Conservation (phyloP, 805 yeast species). For the Candida coleopterorum region DNA sequence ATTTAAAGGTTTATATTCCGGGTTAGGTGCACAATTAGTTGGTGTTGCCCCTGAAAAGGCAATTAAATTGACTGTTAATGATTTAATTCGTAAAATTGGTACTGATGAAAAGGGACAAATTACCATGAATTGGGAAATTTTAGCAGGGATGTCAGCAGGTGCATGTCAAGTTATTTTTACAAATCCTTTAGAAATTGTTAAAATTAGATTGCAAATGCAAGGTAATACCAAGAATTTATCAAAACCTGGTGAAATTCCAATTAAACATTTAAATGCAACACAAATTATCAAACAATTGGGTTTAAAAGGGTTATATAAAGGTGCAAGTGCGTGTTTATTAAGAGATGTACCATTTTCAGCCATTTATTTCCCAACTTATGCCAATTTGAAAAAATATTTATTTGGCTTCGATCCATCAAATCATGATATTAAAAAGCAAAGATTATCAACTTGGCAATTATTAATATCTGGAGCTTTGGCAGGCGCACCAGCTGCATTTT, state of each 20-base stretch:
- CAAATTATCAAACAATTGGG: conserved; percentile 78
- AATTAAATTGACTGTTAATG: conserved; percentile 91
- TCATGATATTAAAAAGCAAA: conserved; percentile 50
- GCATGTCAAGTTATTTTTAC: conserved; percentile 95
- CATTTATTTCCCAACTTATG: conserved; percentile 94
- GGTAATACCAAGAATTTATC: conserved; percentile 52
- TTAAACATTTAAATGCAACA: conserved; percentile 50
- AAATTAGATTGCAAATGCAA: conserved; percentile 90
- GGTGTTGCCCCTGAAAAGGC: conserved; percentile 99
- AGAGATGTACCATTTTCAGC: conserved; percentile 97
- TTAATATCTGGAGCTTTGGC: conserved; percentile 88
- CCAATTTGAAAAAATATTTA: conserved; percentile 78
- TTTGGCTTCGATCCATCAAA: conserved; percentile 84
- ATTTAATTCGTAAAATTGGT: conserved; percentile 74
- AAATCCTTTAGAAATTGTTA: conserved; percentile 93
- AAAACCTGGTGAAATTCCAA: conserved; percentile 36
- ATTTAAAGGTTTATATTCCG: conserved; percentile 80
- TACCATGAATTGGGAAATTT: conserved; percentile 59
- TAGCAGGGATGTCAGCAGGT: conserved; percentile 94
- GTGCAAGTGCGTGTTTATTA: conserved; percentile 83
- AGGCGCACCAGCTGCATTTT: conserved; percentile 96
- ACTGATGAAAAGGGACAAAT: conserved; percentile 39
- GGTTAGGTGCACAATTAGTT: conserved; percentile 86
- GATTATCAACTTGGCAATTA: conserved; percentile 77
- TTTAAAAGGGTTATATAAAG: conserved; percentile 80